These are phyloP conservation scores for Populus pruinosa DNA, from an alignment of 345 rosid species.

Conservation along the genomic window DNA sequence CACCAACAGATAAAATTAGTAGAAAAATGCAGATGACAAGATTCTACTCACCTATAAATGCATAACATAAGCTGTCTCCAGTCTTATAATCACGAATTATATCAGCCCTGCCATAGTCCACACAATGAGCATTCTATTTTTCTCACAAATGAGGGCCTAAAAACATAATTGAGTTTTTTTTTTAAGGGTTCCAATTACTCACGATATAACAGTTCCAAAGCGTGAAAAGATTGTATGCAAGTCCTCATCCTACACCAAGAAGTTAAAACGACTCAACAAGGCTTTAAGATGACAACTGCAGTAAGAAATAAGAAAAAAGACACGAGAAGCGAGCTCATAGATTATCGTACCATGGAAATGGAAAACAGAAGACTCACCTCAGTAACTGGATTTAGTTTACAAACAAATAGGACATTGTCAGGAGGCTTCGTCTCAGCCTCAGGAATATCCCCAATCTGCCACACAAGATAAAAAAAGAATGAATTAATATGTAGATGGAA, in stretches of 20 bases:
- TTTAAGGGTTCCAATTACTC: constrained; percentile 23
- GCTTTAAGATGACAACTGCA: constrained; percentile 5
- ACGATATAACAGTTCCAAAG: constrained; percentile 85
- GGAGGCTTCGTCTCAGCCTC: constrained; percentile 92
- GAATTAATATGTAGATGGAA: not conserved
- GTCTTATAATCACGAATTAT: constrained; percentile 88
- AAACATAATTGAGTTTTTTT: not conserved
- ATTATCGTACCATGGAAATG: not conserved
- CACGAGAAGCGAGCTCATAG: not conserved
- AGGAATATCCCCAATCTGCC: constrained; percentile 68
- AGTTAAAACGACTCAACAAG: constrained; percentile 6
- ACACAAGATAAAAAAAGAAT: constrained; percentile 9
- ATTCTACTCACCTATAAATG: constrained; percentile 70
- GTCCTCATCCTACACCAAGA: constrained; percentile 81
- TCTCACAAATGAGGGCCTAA: not conserved
- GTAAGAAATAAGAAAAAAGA: not conserved
- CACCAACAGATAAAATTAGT: not conserved
- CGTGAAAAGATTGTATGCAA: constrained; percentile 91
- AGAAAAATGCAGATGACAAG: not conserved
- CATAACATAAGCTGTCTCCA: constrained; percentile 96
- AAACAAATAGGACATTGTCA: constrained; percentile 89
- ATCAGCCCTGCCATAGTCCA: constrained; percentile 65
- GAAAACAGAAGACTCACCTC: constrained; percentile 58
- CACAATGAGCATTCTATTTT: constrained; percentile 9
- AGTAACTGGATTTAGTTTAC: constrained; percentile 96